Evolutionary conservation across 1,284 basidiomycete species (phyloP).

Genomic region (Moesziomyces sp.): DNA sequence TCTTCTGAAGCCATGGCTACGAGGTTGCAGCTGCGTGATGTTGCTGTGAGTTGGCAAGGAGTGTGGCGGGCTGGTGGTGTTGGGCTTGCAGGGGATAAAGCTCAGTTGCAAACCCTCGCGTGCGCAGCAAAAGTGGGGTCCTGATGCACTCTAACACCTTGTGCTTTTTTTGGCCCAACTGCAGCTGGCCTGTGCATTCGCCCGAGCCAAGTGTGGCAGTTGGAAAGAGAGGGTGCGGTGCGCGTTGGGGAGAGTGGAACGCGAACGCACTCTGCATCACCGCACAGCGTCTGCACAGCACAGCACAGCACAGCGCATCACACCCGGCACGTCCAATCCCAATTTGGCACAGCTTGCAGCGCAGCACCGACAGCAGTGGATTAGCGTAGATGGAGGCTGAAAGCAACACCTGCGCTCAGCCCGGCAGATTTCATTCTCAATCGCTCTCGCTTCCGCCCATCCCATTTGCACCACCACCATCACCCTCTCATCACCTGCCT

Average conservation of each 20-base stretch:
- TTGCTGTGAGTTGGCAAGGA: not conserved
- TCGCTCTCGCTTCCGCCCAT: too few relatives aligned
- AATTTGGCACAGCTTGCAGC: too few relatives aligned
- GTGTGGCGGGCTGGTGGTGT: too few relatives aligned
- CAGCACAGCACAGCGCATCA: slow-evolving; percentile 10
- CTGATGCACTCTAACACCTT: not conserved
- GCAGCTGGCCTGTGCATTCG: not conserved
- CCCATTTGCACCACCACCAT: slow-evolving; percentile 1
- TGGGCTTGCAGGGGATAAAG: too few relatives aligned
- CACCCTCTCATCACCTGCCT: not conserved
- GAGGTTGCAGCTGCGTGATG: not conserved
- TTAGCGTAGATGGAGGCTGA: slow-evolving; percentile 2
- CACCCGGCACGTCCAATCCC: slow-evolving; percentile 1
- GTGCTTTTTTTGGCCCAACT: not conserved
- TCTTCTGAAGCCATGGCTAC: slow-evolving; percentile 1
- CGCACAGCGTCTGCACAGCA: not conserved
- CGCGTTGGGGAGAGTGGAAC: too few relatives aligned
- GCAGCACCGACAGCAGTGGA: too few relatives aligned
- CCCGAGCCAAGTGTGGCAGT: not conserved
- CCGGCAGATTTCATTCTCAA: too few relatives aligned
- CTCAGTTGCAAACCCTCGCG: not conserved
- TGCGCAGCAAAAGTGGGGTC: not conserved
- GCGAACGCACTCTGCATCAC: too few relatives aligned
- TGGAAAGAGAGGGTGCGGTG: too few relatives aligned
- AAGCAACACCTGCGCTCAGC: slow-evolving; percentile 19